Base-by-base conservation (phyloP, 2,329 filamentous ascomycete genomes). In the Raffaelea arxii region DNA sequence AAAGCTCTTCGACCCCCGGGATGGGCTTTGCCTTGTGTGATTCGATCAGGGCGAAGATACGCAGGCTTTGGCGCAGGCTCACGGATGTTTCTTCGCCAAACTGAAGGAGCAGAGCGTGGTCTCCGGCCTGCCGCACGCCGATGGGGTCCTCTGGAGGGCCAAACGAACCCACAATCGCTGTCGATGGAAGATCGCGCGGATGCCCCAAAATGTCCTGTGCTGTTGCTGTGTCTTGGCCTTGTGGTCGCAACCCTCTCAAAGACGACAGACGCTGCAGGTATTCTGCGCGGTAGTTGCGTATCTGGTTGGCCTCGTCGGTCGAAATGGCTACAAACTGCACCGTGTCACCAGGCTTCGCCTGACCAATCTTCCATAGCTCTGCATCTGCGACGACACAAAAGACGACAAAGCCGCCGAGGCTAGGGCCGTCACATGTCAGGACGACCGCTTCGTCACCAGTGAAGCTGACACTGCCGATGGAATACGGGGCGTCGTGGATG, bases 361-460 rank as follows among this genome's bases (percentile, higher is more conserved):
- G 66, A 10, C 66, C 67, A 22, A 69, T 49, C 52, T 67, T 68
- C 64, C 64, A 69, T 53, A 68, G 54, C 25, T 69, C 65, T 1
- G 61, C 61, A 12, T 60, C 59, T 5, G 59, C 59, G 4, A 70
- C 58, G 0, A 63, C 61, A 19, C 59, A 65, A 23, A 64, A 63
- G 1, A 65, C 62, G 3, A 69, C 57, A 21, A 70, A 68, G 0
- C 66, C 66, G 16, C 66, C 66, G 0, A 69, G 59, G 27, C 64
- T 65, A 0, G 67, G 67, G 0, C 65, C 65, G 49, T 70, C 67
- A 6, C 57, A 59, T 0, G 61, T 55, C 6, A 69, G 53, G 3
- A 69, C 57, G 2, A 69, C 64, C 2, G 64, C 59, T 25, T 65
- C 63, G 25, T 69, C 66, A 0, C 66, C 67, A 0, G 65, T 69